A percentile compares a stretch with the other conserved stretches of the same genome.
Conservation (phyloP, 2,329 filamentous ascomycete species). For the Ophiocordyceps camponoti-leonardi region DNA sequence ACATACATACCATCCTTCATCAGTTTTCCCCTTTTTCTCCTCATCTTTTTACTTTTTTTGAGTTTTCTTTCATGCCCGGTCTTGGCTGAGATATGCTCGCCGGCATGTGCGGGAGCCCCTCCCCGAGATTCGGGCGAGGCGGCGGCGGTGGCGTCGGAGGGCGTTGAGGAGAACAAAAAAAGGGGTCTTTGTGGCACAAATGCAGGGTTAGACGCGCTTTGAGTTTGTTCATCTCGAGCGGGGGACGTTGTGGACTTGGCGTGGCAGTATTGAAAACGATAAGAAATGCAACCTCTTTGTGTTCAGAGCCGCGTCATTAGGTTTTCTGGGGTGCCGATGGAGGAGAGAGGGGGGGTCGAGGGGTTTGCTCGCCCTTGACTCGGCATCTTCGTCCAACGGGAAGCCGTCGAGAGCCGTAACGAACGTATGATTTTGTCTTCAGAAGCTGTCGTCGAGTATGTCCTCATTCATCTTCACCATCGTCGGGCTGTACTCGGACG, state of each 20-base stretch:
- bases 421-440: conserved; percentile 2
- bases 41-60: background rate
- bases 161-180: background rate
- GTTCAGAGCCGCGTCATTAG: too few species aligned
- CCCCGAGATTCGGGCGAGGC: background rate
- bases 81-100: background rate
- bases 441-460: conserved; percentile 46
- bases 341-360: too few species aligned
- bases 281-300: too few species aligned
- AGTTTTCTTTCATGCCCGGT: background rate
- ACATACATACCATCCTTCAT: too few species aligned
- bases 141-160: background rate
- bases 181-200: background rate
- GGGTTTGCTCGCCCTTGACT: background rate
- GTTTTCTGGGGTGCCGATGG: too few species aligned
- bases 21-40: background rate
- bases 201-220: background rate
- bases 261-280: background rate
- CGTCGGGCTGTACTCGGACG: conserved; percentile 43
- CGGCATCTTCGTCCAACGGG: background rate
- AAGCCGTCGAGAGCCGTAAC: background rate
- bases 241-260: background rate
- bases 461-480: conserved; percentile 49
- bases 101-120: background rate
- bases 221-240: background rate